phyloP scores from a whole-genome alignment of 2,329 filamentous ascomycete genomes.

The Colletotrichum chlorophyti region DNA sequence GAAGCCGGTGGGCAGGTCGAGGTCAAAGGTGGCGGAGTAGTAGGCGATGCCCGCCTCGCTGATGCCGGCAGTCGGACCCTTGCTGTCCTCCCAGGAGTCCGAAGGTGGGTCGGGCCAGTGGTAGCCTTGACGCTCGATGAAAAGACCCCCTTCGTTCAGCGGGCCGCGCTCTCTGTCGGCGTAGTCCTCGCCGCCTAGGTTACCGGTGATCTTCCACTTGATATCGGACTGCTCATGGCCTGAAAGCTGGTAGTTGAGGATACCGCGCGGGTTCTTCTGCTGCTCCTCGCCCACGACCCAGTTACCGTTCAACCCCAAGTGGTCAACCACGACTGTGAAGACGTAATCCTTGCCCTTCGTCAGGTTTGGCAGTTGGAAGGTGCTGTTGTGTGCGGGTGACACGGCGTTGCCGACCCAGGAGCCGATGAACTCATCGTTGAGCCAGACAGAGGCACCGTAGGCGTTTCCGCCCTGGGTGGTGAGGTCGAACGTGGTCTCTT shows the following conservation, averaged over 20 bases:
- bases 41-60: constrained; percentile 58
- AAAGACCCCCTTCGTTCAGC: constrained; percentile 67
- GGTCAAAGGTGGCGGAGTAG: constrained; percentile 59
- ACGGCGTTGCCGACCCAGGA: constrained; percentile 63
- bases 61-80: constrained; percentile 44
- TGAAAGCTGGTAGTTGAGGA: constrained; percentile 61
- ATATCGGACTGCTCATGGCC: constrained; percentile 54
- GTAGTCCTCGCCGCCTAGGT: constrained; percentile 65
- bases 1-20: constrained; percentile 58
- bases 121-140: constrained; percentile 61
- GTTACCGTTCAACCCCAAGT: constrained; percentile 72
- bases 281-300: constrained; percentile 60
- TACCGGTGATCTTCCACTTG: constrained; percentile 68
- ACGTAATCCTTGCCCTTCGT: constrained; percentile 58
- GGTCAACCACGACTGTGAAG: constrained; percentile 72
- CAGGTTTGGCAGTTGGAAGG: constrained; percentile 61
- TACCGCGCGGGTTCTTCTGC: constrained; percentile 65
- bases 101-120: constrained; percentile 58
- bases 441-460: constrained; percentile 69
- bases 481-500: constrained; percentile 61
- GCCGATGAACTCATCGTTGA: constrained; percentile 66
- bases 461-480: constrained; percentile 68
- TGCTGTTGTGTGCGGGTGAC: constrained; percentile 55
- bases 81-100: constrained; percentile 46
- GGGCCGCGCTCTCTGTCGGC: constrained; percentile 61